Percentiles rank a stretch among this genome's conserved stretches.
Evolutionary conservation across 441 rosid genomes (phyloP).

Genomic region (Melastoma candidum): DNA sequence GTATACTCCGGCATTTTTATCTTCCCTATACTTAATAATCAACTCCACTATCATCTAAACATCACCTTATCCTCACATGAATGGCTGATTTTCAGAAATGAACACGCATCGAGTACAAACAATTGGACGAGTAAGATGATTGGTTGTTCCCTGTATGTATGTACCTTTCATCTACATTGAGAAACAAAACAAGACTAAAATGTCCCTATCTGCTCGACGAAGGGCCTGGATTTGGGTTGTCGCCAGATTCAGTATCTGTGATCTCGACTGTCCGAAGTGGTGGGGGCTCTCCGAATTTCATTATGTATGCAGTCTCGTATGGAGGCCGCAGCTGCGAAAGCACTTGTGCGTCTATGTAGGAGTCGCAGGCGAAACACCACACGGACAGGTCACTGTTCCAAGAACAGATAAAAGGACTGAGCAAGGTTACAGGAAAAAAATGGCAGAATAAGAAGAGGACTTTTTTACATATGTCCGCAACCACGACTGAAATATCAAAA

Average conservation of each 20-base stretch:
- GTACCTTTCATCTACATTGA: too few relatives aligned
- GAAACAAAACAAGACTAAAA: too few relatives aligned
- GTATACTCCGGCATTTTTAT: too few relatives aligned
- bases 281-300: slow-evolving; percentile 79
- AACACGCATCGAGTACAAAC: too few relatives aligned
- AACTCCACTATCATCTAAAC: too few relatives aligned
- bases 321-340: slow-evolving; percentile 51
- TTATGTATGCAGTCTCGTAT: slow-evolving; percentile 56
- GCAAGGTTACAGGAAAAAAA: neutral
- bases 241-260: slow-evolving; percentile 1
- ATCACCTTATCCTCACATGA: too few relatives aligned
- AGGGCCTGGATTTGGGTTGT: slow-evolving; percentile 7
- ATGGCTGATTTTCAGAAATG: too few relatives aligned
- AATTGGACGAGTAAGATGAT: too few relatives aligned
- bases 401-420: neutral
- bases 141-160: too few relatives aligned
- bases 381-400: slow-evolving; percentile 65
- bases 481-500: too few relatives aligned
- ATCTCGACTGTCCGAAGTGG: slow-evolving; percentile 34
- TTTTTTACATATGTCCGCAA: too few relatives aligned
- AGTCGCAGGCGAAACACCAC: slow-evolving; percentile 82
- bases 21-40: too few relatives aligned
- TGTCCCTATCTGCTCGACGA: slow-evolving; percentile 6
- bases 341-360: slow-evolving; percentile 69
- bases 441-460: neutral